Percentiles rank a stretch among this genome's conserved stretches.
Conservation (phyloP, 164 flowering plant genomes). For the Paratinospora sagittata region DNA sequence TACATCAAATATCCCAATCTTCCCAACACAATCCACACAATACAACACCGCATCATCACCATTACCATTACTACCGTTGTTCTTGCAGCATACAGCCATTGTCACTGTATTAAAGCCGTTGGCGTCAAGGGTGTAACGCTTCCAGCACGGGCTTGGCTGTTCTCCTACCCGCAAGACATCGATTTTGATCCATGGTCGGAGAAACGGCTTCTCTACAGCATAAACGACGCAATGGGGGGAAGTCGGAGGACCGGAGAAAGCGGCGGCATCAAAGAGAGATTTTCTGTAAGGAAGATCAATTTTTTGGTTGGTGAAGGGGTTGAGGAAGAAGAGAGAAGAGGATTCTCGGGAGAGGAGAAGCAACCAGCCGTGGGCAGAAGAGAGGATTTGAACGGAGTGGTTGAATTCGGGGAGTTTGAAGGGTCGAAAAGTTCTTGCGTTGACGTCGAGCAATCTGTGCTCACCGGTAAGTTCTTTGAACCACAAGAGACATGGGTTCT, state of each 20-base stretch:
- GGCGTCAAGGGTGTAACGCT: background rate
- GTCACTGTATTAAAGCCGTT: background rate
- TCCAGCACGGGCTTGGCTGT: background rate
- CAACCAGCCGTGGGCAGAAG: background rate
- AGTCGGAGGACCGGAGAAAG: background rate
- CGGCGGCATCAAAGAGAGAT: background rate
- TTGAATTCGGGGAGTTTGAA: background rate
- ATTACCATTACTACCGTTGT: background rate
- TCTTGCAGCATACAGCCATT: background rate
- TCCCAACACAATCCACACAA: background rate
- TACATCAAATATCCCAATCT: background rate
- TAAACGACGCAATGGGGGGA: background rate
- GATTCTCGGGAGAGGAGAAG: background rate
- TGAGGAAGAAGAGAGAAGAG: background rate
- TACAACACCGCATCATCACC: background rate
- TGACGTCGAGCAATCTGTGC: too few species aligned
- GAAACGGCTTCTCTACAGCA: background rate
- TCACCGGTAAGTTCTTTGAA: too few species aligned
- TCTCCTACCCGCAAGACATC: background rate
- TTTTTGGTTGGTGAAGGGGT: background rate
- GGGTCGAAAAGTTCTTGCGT: too few species aligned
- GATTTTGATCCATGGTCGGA: background rate
- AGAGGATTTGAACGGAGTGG: background rate
- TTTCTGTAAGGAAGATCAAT: background rate
- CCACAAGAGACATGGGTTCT: background rate